phyloP scores from a whole-genome alignment of 1,284 basidiomycete genomes.

The Apiotrichum laibachii region DNA sequence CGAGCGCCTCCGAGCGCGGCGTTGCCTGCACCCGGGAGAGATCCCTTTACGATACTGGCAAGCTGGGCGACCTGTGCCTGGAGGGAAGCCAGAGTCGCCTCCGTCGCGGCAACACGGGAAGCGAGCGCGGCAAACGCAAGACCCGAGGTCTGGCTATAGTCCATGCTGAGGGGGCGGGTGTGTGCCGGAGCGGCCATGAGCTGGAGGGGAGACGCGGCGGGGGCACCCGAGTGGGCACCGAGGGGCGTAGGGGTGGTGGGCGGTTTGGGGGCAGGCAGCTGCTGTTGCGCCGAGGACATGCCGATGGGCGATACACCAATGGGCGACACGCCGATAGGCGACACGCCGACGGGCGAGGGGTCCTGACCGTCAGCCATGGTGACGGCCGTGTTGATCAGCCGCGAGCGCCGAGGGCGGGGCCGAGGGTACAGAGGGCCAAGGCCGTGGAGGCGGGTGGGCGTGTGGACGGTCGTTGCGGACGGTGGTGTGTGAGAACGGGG shows the following conservation, averaged over 20 bases:
- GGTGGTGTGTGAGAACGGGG: no score
- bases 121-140: constrained; percentile 33
- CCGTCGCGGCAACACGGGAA: constrained; percentile 35
- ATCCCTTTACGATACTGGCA: constrained; percentile 25
- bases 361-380: constrained; percentile 3
- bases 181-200: constrained; percentile 1
- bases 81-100: constrained; percentile 34
- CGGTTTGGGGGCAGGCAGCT: neutral
- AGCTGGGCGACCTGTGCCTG: constrained; percentile 40
- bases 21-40: neutral
- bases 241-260: constrained; percentile 1
- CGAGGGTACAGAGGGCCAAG: neutral
- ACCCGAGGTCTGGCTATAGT: neutral
- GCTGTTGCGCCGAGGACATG: neutral
- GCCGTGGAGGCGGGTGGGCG: neutral
- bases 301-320: neutral
- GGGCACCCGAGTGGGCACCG: neutral
- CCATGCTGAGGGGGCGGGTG: constrained; percentile 1
- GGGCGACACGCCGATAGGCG: no score
- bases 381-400: no score
- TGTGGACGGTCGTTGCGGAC: no score
- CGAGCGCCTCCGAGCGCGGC: neutral
- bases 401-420: neutral
- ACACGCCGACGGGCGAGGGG: no score
- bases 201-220: neutral